These are phyloP conservation scores for Coemansia sp. DNA, from an alignment of 192 early-diverging fungal species.

Conservation along the genomic window DNA sequence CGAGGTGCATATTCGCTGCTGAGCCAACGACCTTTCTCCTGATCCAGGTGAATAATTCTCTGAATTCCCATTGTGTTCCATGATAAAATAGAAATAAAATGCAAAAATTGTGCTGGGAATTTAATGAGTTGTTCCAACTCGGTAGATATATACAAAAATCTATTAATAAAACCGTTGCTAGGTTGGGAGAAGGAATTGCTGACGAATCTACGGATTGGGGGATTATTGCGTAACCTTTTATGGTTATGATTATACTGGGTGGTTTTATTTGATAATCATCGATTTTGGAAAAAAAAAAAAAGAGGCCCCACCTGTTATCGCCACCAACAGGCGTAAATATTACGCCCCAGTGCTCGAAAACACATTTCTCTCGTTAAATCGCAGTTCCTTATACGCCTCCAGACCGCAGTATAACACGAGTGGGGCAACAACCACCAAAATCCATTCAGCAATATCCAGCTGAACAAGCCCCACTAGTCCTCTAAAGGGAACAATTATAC, in stretches of 20 bases:
- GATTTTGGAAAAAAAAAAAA: background rate
- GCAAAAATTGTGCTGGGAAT: too few species aligned
- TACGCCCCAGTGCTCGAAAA: background rate
- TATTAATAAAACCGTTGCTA: too few species aligned
- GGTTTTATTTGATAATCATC: background rate
- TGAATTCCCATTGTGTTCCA: background rate
- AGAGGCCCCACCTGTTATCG: background rate
- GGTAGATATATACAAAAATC: too few species aligned
- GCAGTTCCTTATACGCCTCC: conserved; percentile 35
- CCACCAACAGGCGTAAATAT: background rate
- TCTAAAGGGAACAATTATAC: conserved; percentile 18
- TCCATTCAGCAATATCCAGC: conserved; percentile 41
- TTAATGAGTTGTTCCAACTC: too few species aligned
- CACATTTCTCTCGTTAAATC: background rate
- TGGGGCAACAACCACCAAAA: conserved; percentile 20
- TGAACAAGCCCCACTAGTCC: conserved; percentile 29
- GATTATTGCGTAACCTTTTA: conserved; percentile 2
- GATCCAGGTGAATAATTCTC: background rate
- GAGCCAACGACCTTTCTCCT: conserved; percentile 1
- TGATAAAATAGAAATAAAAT: too few species aligned
- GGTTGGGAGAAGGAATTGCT: too few species aligned
- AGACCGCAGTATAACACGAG: conserved; percentile 24
- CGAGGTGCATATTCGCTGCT: conserved; percentile 3
- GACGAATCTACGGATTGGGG: conserved; percentile 2
- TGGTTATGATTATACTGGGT: background rate